These are phyloP conservation scores for Macrocybe gigantea DNA, from an alignment of 768 basidiomycete genomes.

Conservation along the genomic window DNA sequence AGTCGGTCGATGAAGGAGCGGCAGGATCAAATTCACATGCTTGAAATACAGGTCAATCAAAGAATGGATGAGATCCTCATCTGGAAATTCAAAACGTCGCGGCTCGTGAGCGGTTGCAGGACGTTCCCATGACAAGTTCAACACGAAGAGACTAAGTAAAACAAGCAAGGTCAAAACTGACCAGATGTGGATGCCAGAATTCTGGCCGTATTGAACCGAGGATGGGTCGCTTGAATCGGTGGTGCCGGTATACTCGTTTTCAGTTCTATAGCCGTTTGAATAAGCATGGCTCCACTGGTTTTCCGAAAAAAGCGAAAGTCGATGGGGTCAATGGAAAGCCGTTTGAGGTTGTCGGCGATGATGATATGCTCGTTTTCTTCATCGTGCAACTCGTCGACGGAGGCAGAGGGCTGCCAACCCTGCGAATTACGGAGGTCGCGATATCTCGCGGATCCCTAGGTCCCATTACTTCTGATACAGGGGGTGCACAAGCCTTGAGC, in stretches of 20 bases:
- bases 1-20: constrained; percentile 68
- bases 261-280: constrained; percentile 50
- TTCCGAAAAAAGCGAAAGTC: constrained; percentile 49
- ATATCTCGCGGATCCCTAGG: constrained; percentile 16
- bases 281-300: constrained; percentile 48
- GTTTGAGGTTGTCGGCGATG: constrained; percentile 29
- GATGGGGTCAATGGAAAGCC: constrained; percentile 24
- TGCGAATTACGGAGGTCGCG: constrained; percentile 28
- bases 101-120: constrained; percentile 6
- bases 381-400: constrained; percentile 18
- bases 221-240: constrained; percentile 10
- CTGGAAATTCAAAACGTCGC: constrained; percentile 39
- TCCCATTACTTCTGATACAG: not conserved
- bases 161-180: constrained; percentile 12
- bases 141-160: no score
- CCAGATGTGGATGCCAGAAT: constrained; percentile 32
- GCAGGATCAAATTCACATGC: constrained; percentile 48
- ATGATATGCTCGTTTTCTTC: constrained; percentile 28
- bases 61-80: constrained; percentile 37
- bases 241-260: constrained; percentile 50
- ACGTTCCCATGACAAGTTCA: constrained; percentile 25
- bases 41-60: constrained; percentile 66
- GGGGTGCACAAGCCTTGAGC: no score
- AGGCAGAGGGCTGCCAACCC: constrained; percentile 2
- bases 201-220: constrained; percentile 21